Conservation (phyloP, 2,329 filamentous ascomycete species). For the Lecanicillium sp. region DNA sequence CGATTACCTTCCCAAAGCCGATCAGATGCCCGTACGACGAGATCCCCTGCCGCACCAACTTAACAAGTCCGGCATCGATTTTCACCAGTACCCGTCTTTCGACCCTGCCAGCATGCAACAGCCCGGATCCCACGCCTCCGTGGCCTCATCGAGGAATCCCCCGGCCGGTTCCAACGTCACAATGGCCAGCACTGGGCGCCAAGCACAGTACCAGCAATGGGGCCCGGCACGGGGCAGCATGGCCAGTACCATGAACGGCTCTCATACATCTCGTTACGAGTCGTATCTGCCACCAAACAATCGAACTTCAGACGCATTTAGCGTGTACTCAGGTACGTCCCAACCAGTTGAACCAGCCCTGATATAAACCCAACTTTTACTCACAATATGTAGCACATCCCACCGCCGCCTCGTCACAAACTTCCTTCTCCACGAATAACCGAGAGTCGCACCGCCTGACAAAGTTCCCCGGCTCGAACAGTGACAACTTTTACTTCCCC, state of each 20-base stretch:
- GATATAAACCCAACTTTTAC: background rate
- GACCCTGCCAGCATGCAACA: slow-evolving; percentile 42
- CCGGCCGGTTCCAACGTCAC: slow-evolving; percentile 53
- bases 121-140: slow-evolving; percentile 48
- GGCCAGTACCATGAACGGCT: slow-evolving; percentile 40
- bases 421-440: slow-evolving; percentile 41
- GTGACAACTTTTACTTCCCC: slow-evolving; percentile 54
- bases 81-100: slow-evolving; percentile 79
- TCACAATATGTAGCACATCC: slow-evolving; percentile 36
- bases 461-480: slow-evolving; percentile 36
- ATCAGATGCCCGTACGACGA: slow-evolving; percentile 55
- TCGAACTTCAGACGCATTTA: slow-evolving; percentile 50
- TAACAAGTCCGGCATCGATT: slow-evolving; percentile 70
- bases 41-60: slow-evolving; percentile 78
- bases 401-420: slow-evolving; percentile 45
- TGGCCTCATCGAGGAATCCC: slow-evolving; percentile 49
- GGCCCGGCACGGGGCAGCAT: slow-evolving; percentile 47
- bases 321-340: slow-evolving; percentile 49
- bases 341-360: background rate
- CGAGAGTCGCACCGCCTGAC: slow-evolving; percentile 51
- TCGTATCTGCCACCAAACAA: slow-evolving; percentile 53
- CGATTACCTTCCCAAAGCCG: slow-evolving; percentile 63
- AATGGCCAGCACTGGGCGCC: slow-evolving; percentile 64
- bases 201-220: slow-evolving; percentile 74
- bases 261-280: slow-evolving; percentile 54